phyloP scores from a whole-genome alignment of 306 rosid species.

The Luffa aegyptiaca region DNA sequence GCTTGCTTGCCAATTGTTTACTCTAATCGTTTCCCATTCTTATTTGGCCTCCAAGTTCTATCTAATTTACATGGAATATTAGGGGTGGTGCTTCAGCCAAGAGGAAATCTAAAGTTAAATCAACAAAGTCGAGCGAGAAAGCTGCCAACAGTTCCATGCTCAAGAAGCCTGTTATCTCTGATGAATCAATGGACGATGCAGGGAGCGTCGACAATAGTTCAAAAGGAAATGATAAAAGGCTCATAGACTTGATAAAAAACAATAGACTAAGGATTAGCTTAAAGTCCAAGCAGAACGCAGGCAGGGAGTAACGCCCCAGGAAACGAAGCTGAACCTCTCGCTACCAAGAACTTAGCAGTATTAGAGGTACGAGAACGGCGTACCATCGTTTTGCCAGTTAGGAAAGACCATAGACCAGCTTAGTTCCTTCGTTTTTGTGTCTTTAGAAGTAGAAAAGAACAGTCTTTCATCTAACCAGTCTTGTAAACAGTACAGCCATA shows the following conservation, averaged over 20 bases:
- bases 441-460: neutral
- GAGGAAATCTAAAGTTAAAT: neutral
- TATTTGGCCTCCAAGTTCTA: neutral
- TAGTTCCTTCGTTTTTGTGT: neutral
- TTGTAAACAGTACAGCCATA: constrained; percentile 1
- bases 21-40: neutral
- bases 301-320: neutral
- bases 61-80: neutral
- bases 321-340: neutral
- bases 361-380: neutral
- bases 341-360: neutral
- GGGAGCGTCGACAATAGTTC: neutral
- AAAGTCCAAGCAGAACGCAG: neutral
- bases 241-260: constrained; percentile 1
- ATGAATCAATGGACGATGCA: neutral
- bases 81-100: neutral
- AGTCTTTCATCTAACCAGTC: neutral
- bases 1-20: neutral
- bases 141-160: neutral
- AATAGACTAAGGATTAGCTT: neutral
- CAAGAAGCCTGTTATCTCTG: neutral
- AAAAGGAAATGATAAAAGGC: constrained; percentile 1
- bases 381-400: neutral
- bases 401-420: neutral
- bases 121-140: neutral